phyloP scores from a whole-genome alignment of 306 rosid genomes.

The Cyamopsis tetragonoloba region DNA sequence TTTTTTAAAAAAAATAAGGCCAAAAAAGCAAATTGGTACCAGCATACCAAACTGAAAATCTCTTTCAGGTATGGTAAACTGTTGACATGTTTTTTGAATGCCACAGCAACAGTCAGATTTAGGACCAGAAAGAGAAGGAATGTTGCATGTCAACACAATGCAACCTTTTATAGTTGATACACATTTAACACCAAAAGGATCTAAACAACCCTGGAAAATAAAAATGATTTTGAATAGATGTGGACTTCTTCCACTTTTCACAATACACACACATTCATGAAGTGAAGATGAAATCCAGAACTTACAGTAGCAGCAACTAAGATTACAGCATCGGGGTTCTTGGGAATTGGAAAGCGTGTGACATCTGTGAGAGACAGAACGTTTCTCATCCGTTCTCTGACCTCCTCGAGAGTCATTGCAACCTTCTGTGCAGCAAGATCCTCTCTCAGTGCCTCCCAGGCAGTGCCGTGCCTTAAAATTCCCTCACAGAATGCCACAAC shows the following conservation, averaged over 20 bases:
- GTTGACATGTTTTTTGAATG: background rate
- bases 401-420: slow-evolving; percentile 92
- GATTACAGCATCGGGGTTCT: slow-evolving; percentile 77
- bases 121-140: background rate
- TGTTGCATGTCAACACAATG: background rate
- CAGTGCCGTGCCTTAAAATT: slow-evolving; percentile 87
- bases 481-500: slow-evolving; percentile 99
- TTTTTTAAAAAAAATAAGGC: background rate
- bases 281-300: slow-evolving; percentile 27
- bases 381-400: slow-evolving; percentile 81
- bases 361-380: slow-evolving; percentile 96
- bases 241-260: background rate
- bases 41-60: background rate
- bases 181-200: slow-evolving; percentile 9
- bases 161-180: background rate
- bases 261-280: background rate
- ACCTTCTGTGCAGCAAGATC: slow-evolving; percentile 68
- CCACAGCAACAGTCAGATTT: background rate
- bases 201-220: background rate
- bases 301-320: slow-evolving; percentile 97
- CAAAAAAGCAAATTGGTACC: background rate
- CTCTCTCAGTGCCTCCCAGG: slow-evolving; percentile 89
- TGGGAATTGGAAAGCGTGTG: slow-evolving; percentile 94
- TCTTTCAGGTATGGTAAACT: background rate
- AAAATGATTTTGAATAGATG: background rate